These are phyloP conservation scores for Reutealis trisperma DNA, from an alignment of 345 rosid species.

Conservation along the genomic window DNA sequence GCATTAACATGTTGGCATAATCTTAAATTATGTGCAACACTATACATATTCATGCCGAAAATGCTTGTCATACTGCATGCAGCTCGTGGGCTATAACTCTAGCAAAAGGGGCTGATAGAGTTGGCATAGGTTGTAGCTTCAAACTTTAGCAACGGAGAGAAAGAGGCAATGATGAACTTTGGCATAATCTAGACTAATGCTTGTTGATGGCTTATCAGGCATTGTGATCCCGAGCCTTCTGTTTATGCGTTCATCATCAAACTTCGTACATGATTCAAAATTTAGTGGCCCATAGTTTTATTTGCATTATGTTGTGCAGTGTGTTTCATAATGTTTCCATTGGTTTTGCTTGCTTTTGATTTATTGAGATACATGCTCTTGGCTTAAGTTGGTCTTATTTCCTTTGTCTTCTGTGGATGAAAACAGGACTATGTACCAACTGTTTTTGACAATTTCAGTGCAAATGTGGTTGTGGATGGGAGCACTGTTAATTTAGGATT, in stretches of 20 bases:
- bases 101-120: not conserved
- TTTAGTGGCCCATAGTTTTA: not conserved
- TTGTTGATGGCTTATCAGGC: not conserved
- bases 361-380: not conserved
- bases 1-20: not conserved
- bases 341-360: not conserved
- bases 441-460: conserved; percentile 95
- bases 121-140: not conserved
- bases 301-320: not conserved
- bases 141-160: not conserved
- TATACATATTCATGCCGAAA: not conserved
- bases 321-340: not conserved
- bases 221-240: not conserved
- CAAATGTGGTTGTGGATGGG: conserved; percentile 92
- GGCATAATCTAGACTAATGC: not conserved
- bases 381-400: not conserved
- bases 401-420: conserved; percentile 20
- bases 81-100: not conserved
- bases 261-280: not conserved
- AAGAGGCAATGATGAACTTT: not conserved
- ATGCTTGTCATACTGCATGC: not conserved
- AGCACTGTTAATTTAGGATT: conserved; percentile 82
- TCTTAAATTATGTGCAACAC: not conserved
- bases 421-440: conserved; percentile 93
- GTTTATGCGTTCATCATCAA: not conserved